Base-by-base conservation (phyloP, 495 filamentous ascomycete species). In the Letharia columbiana region DNA sequence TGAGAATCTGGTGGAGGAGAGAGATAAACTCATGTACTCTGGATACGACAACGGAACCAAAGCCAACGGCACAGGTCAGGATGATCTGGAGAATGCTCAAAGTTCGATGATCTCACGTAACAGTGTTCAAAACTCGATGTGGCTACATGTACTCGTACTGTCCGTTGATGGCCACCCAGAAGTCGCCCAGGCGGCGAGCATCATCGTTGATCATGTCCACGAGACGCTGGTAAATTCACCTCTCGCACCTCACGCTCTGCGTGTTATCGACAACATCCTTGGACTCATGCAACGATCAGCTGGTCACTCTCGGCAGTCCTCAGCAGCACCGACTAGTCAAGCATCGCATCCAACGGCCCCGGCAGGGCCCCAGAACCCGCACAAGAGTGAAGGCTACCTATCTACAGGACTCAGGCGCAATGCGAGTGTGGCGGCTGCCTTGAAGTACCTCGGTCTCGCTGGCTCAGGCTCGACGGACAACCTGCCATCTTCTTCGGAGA, bases 111-210 rank as follows among this genome's bases (percentile, higher is more conserved):
- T 96, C 15, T 91, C 92, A 15, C 86, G 88, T 39, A 91, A 95
- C 69, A 95, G 91, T 0, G 88, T 96, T 23, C 96, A 92, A 74
- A 88, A 90, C 12, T 88, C 92, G 1, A 88, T 95, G 64, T 98
- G 94, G 94, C 92, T 95, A 73, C 92, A 96, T 65, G 80, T 96
- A 57, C 80, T 97, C 44, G 88, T 92, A 54, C 78, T 98, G 76
- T 91, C 91, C 42, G 91, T 96, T 39, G 94, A 98, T 69, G 93
- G 94, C 33, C 92, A 96, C 73, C 94, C 94, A 12, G 92, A 98
- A 68, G 89, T 97, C 41, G 90, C 93, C 56, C 84, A 89, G 69
- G 87, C 91, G 74, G 94, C 91, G 10, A 83, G 83, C 17, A 82
- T 87, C 40, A 84, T 97, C 49, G 83, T 96, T 35, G 94, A 98